Conservation (phyloP, 805 yeast genomes). For the Candida germanica region DNA sequence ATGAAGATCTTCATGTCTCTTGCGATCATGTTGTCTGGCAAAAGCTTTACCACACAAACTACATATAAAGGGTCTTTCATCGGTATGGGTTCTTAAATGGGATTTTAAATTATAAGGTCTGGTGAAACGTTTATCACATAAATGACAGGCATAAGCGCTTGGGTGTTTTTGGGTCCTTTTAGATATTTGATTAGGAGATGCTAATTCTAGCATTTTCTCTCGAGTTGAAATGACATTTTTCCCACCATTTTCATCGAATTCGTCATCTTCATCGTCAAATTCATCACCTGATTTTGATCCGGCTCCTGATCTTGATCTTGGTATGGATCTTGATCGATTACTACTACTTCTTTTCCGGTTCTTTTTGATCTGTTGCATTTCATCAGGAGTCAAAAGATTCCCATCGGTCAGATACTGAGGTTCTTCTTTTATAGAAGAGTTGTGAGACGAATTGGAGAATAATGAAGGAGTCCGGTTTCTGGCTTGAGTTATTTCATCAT, state of each 20-base stretch:
- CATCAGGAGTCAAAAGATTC: slow-evolving; percentile 29
- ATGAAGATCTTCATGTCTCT: slow-evolving; percentile 54
- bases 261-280: slow-evolving; percentile 17
- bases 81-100: slow-evolving; percentile 86
- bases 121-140: slow-evolving; percentile 85
- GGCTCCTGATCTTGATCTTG: slow-evolving; percentile 21
- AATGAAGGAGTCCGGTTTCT: slow-evolving; percentile 50
- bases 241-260: slow-evolving; percentile 12
- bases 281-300: slow-evolving; percentile 7
- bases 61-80: slow-evolving; percentile 76
- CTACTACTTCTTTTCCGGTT: slow-evolving; percentile 39
- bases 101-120: slow-evolving; percentile 91
- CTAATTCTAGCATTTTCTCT: slow-evolving; percentile 64
- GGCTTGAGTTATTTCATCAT: slow-evolving; percentile 25
- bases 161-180: slow-evolving; percentile 69
- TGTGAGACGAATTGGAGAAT: slow-evolving; percentile 46
- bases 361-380: slow-evolving; percentile 37
- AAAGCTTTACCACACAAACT: slow-evolving; percentile 75
- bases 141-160: slow-evolving; percentile 69
- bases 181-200: slow-evolving; percentile 52
- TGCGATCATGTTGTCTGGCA: slow-evolving; percentile 46
- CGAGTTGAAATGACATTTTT: slow-evolving; percentile 29
- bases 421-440: slow-evolving; percentile 9
- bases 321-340: slow-evolving; percentile 9
- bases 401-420: slow-evolving; percentile 2